Evolutionary conservation across 306 rosid genomes (phyloP), one percentile per base, ranked within the genome.

Genomic region (Sicyos baderoa): DNA sequence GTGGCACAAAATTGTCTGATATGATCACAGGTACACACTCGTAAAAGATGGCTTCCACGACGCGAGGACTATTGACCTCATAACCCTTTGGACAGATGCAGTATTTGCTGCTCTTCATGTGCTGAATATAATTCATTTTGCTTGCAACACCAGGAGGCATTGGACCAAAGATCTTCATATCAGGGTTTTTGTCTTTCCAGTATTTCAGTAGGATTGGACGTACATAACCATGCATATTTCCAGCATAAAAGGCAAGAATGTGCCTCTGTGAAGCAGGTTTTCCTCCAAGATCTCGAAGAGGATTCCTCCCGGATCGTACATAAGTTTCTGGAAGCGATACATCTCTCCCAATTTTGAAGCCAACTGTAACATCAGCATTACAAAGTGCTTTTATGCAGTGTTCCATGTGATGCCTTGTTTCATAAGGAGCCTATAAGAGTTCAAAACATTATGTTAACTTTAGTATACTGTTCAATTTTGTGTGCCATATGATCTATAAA

Each of bases 371-470:
- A 81, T 92, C 95, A 29, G 96, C 89, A 78, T 87, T 92, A 84
- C 98, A 92, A 50, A 92, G 89, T 53, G 95, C 96, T 79, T 89
- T 92, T 69, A 89, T 83, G 86, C 95, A 89, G 82, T 76, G 87
- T 72, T 92, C 98, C 98, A 92, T 89, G 57, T 92, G 98, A 86
- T 89, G 98, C 83, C 96, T 89, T 68, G 95, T 87, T 79, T 89
- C 96, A 19, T 92, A 92, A 25, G 98, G 95, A 76, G 98, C 96
- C 98, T 89, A 76, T 47, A 78, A 68, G 17, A 79, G 10, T 73
- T 25, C 68, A 66, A 35, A 47, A 27, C 23, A 68, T 66, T 64
- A 47, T 48, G 58, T 70, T 27, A 77, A 13, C 0, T 54, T 19
- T 42, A 63, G 32, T 42, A 53, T 45, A 19, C 42, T 45, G 21